phyloP scores from a whole-genome alignment of 495 filamentous ascomycete species.

The Lasiosphaeriaceae sp. region DNA sequence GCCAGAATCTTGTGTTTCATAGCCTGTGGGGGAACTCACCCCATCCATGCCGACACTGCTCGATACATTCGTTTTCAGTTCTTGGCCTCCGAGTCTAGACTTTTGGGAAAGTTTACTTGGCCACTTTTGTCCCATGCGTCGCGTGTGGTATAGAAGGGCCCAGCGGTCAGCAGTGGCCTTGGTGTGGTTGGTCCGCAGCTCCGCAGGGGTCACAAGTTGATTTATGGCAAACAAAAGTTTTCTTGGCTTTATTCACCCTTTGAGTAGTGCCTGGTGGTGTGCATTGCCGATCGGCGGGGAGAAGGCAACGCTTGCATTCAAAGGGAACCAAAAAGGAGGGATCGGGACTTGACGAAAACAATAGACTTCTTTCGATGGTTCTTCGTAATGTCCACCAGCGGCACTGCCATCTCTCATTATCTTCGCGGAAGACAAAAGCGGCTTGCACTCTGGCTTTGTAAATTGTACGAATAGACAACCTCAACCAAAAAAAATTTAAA shows the following conservation, averaged over 20 bases:
- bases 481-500: constrained; percentile 13
- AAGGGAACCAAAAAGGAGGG: constrained; percentile 1
- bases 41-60: background rate
- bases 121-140: no score
- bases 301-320: constrained; percentile 4
- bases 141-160: no score
- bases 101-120: background rate
- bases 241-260: constrained; percentile 4
- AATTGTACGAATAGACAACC: constrained; percentile 25
- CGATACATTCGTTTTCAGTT: background rate
- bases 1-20: constrained; percentile 9
- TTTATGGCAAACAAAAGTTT: constrained; percentile 6
- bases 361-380: background rate
- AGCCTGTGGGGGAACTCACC: background rate
- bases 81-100: background rate
- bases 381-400: background rate
- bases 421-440: constrained; percentile 26
- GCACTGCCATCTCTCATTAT: background rate
- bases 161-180: background rate
- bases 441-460: constrained; percentile 14
- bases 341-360: constrained; percentile 1
- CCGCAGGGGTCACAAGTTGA: background rate
- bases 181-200: background rate
- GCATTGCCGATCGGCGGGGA: constrained; percentile 6
- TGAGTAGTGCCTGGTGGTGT: background rate